Evolutionary conservation across 2,329 filamentous ascomycete species (phyloP), one percentile per base, ranked within the genome.

Genomic region (Aspergillus pseudoviridinutans): DNA sequence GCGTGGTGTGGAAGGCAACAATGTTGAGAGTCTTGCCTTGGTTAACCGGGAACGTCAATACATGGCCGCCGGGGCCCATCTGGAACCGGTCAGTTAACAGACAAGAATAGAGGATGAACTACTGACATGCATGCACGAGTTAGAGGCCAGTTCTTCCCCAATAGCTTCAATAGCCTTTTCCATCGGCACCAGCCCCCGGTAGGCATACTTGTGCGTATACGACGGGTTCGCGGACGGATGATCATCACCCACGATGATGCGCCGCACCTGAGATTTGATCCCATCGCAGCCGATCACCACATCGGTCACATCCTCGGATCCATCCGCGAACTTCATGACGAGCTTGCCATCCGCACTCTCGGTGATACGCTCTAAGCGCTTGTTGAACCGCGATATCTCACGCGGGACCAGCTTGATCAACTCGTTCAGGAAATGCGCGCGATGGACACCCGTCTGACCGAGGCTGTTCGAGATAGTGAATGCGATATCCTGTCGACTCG

Each of bases 141-240:
- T 70, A 5, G 56, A 59, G 5, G 79, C 79, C 49, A 73, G 63
- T 29, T 80, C 71, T 32, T 80, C 72, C 3, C 80, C 80, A n/a
- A 83, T 59, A 3, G 77, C 71, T 53, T 74, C 68, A 2, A 75
- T 66, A 0, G 80, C 79, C 53, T 78, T 70, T 3, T 73, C 68
- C 78, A 83, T 82, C 0, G 80, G 79, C 2, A 83, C 71, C 25
- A 84, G 59, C 0, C 78, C 79, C 3, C 81, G 75, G 61, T 82
- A 84, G 0, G 78, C 80, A 58, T 80, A 81, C 61, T 83, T 83
- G 51, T 79, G 77, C 0, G 78, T 79, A 62, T 80, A 84, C 1
- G 74, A 69, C 0, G 82, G 78, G 17, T 74, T 66, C 1, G 77
- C 73, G 4, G 77, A 75, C 0, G 76, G 76, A 59, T 76, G 65